Percentiles rank a stretch among this genome's conserved stretches.
phyloP scores from a whole-genome alignment of 345 rosid species.

The Iberis pinnata region DNA sequence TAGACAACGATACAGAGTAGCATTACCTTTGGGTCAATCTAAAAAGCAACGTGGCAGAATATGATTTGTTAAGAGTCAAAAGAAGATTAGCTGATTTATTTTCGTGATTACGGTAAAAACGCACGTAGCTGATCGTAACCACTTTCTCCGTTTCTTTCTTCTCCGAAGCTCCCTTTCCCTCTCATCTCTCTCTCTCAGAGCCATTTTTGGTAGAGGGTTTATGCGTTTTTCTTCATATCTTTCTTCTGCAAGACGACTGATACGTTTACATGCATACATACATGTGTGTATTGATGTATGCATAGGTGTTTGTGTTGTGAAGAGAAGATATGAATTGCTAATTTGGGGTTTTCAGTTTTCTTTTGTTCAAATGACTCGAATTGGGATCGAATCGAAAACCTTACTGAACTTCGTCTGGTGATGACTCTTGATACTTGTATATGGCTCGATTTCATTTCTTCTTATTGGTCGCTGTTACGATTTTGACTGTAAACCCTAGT shows the following conservation, averaged over 20 bases:
- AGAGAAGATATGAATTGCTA: neutral
- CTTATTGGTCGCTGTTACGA: constrained; percentile 29
- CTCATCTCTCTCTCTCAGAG: constrained; percentile 24
- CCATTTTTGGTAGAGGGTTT: too few species aligned
- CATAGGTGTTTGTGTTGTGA: constrained; percentile 6
- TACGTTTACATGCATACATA: constrained; percentile 18
- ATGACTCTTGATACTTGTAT: constrained; percentile 38
- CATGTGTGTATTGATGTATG: constrained; percentile 11
- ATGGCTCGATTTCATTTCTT: constrained; percentile 55
- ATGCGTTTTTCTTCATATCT: constrained; percentile 16
- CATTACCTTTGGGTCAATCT: neutral
- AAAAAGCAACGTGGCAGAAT: constrained; percentile 4
- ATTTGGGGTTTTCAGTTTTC: constrained; percentile 14
- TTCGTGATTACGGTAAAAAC: constrained; percentile 22
- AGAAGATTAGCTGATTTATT: neutral
- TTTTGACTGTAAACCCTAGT: constrained; percentile 31
- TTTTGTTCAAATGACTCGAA: constrained; percentile 28
- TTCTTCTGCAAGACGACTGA: too few species aligned
- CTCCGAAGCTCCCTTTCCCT: constrained; percentile 9
- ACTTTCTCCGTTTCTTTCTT: constrained; percentile 20
- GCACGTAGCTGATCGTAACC: constrained; percentile 17
- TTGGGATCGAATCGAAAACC: constrained; percentile 33
- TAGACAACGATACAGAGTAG: constrained; percentile 20
- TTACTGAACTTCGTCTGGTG: constrained; percentile 42
- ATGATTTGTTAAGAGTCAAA: constrained; percentile 11